Percentiles rank a stretch among this genome's conserved stretches.
phyloP scores from a whole-genome alignment of 192 early-diverging fungal species.

The Hyaloraphidium curvatum region DNA sequence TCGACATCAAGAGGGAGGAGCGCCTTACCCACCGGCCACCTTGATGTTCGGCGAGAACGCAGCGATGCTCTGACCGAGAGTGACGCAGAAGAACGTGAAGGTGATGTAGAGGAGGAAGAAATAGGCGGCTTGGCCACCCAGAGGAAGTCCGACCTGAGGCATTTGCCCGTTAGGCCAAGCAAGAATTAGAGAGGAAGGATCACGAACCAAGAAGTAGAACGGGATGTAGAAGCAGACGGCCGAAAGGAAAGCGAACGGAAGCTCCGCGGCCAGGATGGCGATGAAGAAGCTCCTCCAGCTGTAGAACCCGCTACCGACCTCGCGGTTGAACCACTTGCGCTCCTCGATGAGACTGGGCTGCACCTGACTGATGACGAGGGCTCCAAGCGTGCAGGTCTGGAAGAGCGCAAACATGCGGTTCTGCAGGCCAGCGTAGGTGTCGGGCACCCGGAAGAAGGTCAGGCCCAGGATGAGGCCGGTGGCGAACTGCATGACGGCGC shows the following conservation, averaged over 20 bases:
- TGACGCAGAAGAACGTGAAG: conserved; percentile 30
- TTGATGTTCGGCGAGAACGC: conserved; percentile 30
- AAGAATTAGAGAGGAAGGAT: no score
- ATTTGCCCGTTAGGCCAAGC: no score
- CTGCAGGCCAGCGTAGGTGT: conserved; percentile 35
- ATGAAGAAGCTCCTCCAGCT: conserved; percentile 6
- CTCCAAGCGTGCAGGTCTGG: conserved; percentile 41
- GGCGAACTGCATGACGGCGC: conserved; percentile 35
- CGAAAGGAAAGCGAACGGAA: conserved; percentile 35
- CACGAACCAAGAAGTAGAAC: conserved; percentile 47
- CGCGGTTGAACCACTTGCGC: conserved; percentile 24
- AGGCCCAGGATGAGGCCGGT: conserved; percentile 44
- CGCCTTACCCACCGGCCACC: no score
- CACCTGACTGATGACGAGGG: conserved; percentile 43
- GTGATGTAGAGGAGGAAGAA: conserved; percentile 35
- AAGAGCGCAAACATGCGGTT: conserved; percentile 60
- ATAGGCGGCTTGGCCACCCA: conserved; percentile 26
- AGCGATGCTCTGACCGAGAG: conserved; percentile 37
- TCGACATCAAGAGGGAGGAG: no score
- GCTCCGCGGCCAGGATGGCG: conserved; percentile 34
- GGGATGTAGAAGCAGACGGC: conserved; percentile 29
- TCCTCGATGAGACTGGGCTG: conserved; percentile 21
- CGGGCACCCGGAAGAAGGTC: conserved; percentile 43
- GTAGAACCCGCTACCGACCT: background rate
- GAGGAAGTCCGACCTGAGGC: conserved; percentile 28